Evolutionary conservation across 2,329 filamentous ascomycete species (phyloP).

Genomic region (Venturia nashicola): DNA sequence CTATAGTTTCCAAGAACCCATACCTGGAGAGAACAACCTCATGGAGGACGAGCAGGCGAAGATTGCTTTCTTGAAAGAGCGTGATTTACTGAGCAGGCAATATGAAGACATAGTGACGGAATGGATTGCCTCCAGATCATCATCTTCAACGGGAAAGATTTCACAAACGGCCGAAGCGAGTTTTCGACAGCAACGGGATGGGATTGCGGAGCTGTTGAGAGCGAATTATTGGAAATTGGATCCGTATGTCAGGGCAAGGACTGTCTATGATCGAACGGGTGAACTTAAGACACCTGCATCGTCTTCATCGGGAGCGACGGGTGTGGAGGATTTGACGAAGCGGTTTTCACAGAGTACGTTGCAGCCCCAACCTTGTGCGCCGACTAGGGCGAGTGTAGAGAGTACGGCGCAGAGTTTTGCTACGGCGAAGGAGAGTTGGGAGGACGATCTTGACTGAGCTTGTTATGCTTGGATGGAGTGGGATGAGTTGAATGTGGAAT

Average conservation of each 20-base stretch:
- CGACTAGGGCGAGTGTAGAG: background rate
- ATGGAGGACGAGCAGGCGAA: conserved; percentile 53
- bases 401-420: conserved; percentile 7
- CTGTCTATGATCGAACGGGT: conserved; percentile 73
- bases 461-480: background rate
- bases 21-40: conserved; percentile 59
- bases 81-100: conserved; percentile 53
- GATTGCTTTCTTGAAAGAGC: conserved; percentile 50
- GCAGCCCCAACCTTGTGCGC: background rate
- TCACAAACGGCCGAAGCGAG: background rate
- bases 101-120: conserved; percentile 63
- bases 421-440: conserved; percentile 3
- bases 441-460: conserved; percentile 8
- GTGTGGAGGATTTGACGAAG: background rate
- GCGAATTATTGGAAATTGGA: conserved; percentile 83
- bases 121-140: conserved; percentile 50
- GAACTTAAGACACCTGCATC: conserved; percentile 1
- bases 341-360: background rate
- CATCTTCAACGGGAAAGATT: background rate
- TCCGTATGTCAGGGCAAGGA: conserved; percentile 70
- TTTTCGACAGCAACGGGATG: conserved; percentile 36
- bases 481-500: background rate
- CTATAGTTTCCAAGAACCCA: conserved; percentile 71
- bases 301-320: background rate
- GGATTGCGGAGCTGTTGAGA: conserved; percentile 50